Conservation (phyloP, 2,329 filamentous ascomycete genomes). For the Sordariomycetes sp. region DNA sequence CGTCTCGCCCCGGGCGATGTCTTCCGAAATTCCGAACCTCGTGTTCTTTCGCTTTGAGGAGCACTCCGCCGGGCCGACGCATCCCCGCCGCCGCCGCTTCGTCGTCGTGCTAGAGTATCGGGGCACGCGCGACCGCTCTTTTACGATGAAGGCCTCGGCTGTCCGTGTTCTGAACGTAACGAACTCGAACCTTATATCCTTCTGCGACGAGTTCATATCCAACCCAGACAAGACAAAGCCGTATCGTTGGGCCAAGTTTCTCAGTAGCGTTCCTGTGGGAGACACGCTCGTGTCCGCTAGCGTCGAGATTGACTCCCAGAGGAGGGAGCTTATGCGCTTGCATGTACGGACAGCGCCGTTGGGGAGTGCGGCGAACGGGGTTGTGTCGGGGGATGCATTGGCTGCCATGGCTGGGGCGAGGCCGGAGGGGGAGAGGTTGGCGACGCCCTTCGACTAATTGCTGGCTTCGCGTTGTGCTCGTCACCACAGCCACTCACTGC, state of each 20-base stretch:
- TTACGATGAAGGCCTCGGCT: not conserved
- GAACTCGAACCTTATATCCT: not conserved
- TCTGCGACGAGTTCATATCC: not conserved
- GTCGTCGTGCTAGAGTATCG: conserved; percentile 1
- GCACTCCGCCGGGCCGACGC: not conserved
- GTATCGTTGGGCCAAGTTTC: not conserved
- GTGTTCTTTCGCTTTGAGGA: conserved; percentile 4
- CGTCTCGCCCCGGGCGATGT: not conserved
- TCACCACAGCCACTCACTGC: not conserved
- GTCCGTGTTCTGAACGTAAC: conserved; percentile 1
- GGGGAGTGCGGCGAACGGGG: not conserved
- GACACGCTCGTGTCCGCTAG: not conserved
- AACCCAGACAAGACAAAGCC: not conserved
- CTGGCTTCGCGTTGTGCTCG: not conserved
- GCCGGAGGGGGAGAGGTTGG: not conserved
- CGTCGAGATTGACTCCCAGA: not conserved
- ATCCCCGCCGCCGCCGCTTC: conserved; percentile 1
- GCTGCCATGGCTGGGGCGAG: not conserved
- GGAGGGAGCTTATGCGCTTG: not conserved
- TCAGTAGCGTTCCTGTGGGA: not conserved
- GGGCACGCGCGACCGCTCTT: not conserved
- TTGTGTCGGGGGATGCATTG: not conserved
- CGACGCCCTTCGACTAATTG: not conserved
- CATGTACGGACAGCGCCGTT: not conserved
- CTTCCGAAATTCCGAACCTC: not conserved